Base-by-base conservation (phyloP, 371 early-diverging fungal species). In the Mortierella sp. region DNA sequence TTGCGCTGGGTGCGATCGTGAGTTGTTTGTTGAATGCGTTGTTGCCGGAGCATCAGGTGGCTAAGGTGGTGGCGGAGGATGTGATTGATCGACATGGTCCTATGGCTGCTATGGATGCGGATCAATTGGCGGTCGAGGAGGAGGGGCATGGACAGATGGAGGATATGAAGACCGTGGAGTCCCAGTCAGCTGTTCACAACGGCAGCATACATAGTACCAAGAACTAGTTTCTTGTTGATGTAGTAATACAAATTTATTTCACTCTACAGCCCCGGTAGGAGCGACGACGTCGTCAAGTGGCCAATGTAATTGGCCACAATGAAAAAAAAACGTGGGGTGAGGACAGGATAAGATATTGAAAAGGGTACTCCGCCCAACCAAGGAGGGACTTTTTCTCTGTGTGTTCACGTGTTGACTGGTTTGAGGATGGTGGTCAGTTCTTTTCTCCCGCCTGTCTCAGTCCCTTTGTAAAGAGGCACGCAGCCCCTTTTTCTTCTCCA, bases 11-110 rank as follows among this genome's bases (percentile, higher is more conserved):
- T 11, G 89, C 92, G 0, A 80, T 92, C 32, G 81, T 91, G 74
- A 88, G 90, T 54, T 92, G 92, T 74, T 76, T 91, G 65, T 81
- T 93, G 51, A 92, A 93, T 71, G 77, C 90, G 29, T 79, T 91
- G 32, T 78, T 92, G 56, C 91, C 92, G 5, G 51, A 48, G 4
- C 60, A 70, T 24, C 70, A 51, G 55, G 14, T 71, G 3, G 58
- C 63, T 8, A 77, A 74, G 71, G 41, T 75, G 4, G 60, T 0
- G 18, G 6, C 16, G 35, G 63, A 35, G 7, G 63, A 63, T 63
- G 63, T 79, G 41, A 78, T 79, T 71, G 80, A 83, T 73, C 76
- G 74, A 56, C 83, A 83, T 60, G 80, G 78, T 0, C 79, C 79
- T 10, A 46, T 46, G 29, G 79, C 76, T 24, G 35, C 70, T 4